Percentiles rank a stretch among this genome's conserved stretches.
phyloP scores from a whole-genome alignment of 768 basidiomycete genomes.

The Leucocoprinus sp. region DNA sequence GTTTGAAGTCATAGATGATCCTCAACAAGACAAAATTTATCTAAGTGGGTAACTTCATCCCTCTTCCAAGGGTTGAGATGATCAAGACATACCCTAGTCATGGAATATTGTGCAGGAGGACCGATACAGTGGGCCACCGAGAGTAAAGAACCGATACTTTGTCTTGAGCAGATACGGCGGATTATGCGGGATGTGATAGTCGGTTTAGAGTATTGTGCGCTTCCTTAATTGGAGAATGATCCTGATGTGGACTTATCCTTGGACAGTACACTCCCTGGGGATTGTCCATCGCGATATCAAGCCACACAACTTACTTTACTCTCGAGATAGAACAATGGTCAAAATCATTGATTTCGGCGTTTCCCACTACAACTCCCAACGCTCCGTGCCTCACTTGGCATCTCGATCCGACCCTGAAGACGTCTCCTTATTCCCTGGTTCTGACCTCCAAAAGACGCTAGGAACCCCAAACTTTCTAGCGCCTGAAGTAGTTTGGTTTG shows the following conservation, averaged over 20 bases:
- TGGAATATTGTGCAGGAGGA: constrained; percentile 37
- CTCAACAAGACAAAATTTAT: constrained; percentile 71
- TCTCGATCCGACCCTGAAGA: constrained; percentile 17
- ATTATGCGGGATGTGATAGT: constrained; percentile 34
- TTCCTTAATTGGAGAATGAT: constrained; percentile 9
- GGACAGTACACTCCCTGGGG: constrained; percentile 30
- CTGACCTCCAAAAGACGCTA: constrained; percentile 30
- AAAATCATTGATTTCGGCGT: constrained; percentile 89
- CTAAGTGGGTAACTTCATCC: constrained; percentile 47
- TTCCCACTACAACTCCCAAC: constrained; percentile 23
- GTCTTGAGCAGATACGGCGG: constrained; percentile 29
- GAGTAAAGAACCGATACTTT: constrained; percentile 24
- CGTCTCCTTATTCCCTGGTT: constrained; percentile 26
- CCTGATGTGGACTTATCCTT: neutral
- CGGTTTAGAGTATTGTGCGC: constrained; percentile 35
- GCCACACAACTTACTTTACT: constrained; percentile 78
- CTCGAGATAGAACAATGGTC: constrained; percentile 41
- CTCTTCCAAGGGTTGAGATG: neutral
- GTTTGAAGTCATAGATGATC: constrained; percentile 87
- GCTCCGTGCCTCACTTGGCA: constrained; percentile 7
- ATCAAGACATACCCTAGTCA: constrained; percentile 18
- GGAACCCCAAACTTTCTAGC: constrained; percentile 39
- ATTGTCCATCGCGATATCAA: constrained; percentile 91
- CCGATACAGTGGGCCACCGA: constrained; percentile 30
- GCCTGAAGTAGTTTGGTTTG: constrained; percentile 36